phyloP scores from a whole-genome alignment of 2,329 filamentous ascomycete species.

The Emericellopsis atlantica region DNA sequence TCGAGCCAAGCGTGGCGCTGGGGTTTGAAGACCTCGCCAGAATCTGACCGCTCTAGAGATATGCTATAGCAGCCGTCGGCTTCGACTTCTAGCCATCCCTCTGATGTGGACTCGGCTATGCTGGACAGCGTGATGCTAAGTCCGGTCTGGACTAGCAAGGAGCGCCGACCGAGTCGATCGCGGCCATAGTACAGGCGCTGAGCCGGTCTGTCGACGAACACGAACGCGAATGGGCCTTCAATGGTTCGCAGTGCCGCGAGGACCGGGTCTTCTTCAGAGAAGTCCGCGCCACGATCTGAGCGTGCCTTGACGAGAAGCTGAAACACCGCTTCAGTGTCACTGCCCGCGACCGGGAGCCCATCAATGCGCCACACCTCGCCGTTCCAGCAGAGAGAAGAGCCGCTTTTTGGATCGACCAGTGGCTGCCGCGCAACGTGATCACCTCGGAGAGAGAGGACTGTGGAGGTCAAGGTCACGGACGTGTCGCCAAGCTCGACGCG shows the following conservation, averaged over 20 bases:
- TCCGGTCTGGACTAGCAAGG: slow-evolving; percentile 49
- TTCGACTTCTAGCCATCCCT: slow-evolving; percentile 66
- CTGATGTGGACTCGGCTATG: slow-evolving; percentile 40
- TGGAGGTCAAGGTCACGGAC: slow-evolving; percentile 57
- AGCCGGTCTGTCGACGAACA: slow-evolving; percentile 58
- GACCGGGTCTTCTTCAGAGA: slow-evolving; percentile 19
- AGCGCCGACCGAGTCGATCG: slow-evolving; percentile 78
- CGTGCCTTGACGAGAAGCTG: slow-evolving; percentile 32
- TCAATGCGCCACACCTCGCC: slow-evolving; percentile 82
- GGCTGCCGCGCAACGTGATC: slow-evolving; percentile 61
- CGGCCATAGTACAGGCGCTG: slow-evolving; percentile 66
- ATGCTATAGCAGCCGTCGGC: slow-evolving; percentile 71
- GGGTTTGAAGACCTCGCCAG: slow-evolving; percentile 3
- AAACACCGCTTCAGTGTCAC: slow-evolving; percentile 67
- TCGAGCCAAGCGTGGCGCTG: slow-evolving; percentile 16
- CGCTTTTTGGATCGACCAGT: slow-evolving; percentile 40
- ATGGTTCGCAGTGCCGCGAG: slow-evolving; percentile 45
- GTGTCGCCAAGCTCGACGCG: slow-evolving; percentile 13
- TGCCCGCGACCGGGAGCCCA: slow-evolving; percentile 47
- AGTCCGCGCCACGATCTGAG: slow-evolving; percentile 5
- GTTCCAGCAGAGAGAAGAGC: slow-evolving; percentile 85
- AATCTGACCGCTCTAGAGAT: slow-evolving; percentile 27
- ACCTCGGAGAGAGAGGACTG: slow-evolving; percentile 83
- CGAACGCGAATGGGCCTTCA: slow-evolving; percentile 80
- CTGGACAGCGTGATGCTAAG: slow-evolving; percentile 55